phyloP scores from a whole-genome alignment of 1,284 basidiomycete species.

The Thecaphora frezii region DNA sequence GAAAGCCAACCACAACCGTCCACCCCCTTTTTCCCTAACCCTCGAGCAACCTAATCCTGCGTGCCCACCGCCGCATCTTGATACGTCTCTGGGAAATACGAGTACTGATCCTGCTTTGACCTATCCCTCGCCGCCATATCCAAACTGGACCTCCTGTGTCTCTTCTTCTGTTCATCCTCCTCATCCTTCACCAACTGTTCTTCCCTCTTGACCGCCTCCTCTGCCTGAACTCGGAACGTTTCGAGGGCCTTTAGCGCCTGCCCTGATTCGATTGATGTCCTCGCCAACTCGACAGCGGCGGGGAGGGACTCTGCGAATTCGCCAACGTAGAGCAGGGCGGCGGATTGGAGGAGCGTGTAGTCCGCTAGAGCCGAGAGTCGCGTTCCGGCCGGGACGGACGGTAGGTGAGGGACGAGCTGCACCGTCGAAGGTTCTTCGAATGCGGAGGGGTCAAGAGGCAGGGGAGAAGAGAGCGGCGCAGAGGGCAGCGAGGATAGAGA shows the following conservation, averaged over 20 bases:
- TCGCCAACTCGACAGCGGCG: slow-evolving; percentile 17
- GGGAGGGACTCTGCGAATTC: slow-evolving; percentile 21
- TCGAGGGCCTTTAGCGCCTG: slow-evolving; percentile 33
- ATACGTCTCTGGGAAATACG: slow-evolving; percentile 36
- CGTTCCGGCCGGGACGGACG: slow-evolving; percentile 38
- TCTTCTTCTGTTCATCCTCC: background rate
- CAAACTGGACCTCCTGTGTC: background rate
- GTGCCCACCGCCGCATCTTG: slow-evolving; percentile 40
- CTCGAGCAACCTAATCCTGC: no score
- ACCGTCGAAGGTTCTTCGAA: background rate
- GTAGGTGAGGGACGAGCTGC: slow-evolving; percentile 3
- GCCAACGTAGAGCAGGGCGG: slow-evolving; percentile 53
- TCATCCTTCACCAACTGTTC: slow-evolving; percentile 16
- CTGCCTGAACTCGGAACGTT: slow-evolving; percentile 26
- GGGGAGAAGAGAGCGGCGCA: slow-evolving; percentile 1
- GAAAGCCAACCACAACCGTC: no score
- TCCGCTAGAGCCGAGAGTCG: slow-evolving; percentile 45
- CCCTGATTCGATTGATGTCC: slow-evolving; percentile 26
- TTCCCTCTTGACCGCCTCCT: slow-evolving; percentile 13
- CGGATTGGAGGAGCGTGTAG: slow-evolving; percentile 53
- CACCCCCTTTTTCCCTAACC: no score
- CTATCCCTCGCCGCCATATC: background rate
- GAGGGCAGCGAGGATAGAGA: background rate
- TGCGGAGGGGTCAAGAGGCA: background rate
- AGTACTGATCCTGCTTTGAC: slow-evolving; percentile 34